Conservation (phyloP, 1,284 basidiomycete genomes). For the Microbotryum violaceum region DNA sequence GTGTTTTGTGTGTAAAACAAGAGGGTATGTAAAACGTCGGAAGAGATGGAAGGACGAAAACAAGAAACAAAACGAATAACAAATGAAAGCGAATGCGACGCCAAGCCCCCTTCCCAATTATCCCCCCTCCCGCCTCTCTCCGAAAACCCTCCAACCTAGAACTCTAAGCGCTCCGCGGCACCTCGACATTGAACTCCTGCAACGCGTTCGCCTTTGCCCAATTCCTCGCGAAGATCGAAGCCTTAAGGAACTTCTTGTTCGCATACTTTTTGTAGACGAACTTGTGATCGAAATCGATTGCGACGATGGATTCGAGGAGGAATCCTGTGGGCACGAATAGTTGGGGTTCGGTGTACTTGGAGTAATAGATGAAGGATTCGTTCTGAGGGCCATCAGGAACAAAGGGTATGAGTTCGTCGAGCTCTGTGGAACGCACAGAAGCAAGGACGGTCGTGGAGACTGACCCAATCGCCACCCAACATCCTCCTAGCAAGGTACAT, state of each 20-base stretch:
- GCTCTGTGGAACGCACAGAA: not conserved
- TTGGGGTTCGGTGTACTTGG: slow-evolving; percentile 84
- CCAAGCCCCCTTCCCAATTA: no score
- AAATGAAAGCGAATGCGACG: no score
- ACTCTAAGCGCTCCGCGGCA: no score
- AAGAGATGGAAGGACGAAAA: no score
- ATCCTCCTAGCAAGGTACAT: slow-evolving; percentile 93
- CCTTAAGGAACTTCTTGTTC: slow-evolving; percentile 84
- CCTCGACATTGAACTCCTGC: not conserved
- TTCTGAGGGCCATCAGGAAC: slow-evolving; percentile 49
- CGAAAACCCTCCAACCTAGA: no score
- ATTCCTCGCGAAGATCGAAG: slow-evolving; percentile 48
- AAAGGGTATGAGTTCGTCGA: not conserved
- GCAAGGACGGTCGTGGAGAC: slow-evolving; percentile 40
- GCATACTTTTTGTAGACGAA: slow-evolving; percentile 97
- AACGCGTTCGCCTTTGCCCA: slow-evolving; percentile 41
- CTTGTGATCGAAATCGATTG: slow-evolving; percentile 69
- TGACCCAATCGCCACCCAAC: slow-evolving; percentile 87
- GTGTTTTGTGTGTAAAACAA: no score
- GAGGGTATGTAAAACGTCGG: no score
- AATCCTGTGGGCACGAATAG: slow-evolving; percentile 72
- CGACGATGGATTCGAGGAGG: slow-evolving; percentile 75
- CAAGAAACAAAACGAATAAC: no score
- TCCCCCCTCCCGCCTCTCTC: no score
- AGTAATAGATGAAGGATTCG: slow-evolving; percentile 88